Base-by-base conservation (phyloP, 2,329 filamentous ascomycete genomes). In the Emericellopsis cladophorae region DNA sequence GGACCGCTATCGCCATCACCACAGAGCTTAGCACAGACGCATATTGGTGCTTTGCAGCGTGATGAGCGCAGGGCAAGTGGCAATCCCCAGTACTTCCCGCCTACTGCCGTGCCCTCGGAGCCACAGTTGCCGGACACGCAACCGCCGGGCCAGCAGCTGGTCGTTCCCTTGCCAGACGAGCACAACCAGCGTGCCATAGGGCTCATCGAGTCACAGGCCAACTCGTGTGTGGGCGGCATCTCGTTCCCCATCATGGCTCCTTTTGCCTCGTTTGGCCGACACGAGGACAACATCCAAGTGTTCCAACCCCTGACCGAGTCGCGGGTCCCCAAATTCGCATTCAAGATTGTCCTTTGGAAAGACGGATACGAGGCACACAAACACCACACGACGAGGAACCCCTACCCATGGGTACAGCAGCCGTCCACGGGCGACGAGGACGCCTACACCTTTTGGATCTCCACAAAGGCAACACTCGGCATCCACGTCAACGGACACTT, bases 291-390 rank as follows among this genome's bases (percentile, higher is more conserved):
- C 50, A 90, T 82, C 0, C 61, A 79, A 24, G 66, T 79, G 3
- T 85, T 88, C 51, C 60, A 72, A 1, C 66, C 79, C 37, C 63
- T 59, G 24, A 62, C 65, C 21, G 86, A 95, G 48, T 71, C 68
- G 2, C 80, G 79, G 14, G 76, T 96, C 31, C 86, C 89, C 1
- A 90, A 90, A 54, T 80, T 81, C 46, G 87, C 85, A 1, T 77
- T 95, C 49, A 81, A 84, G 51, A 66, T 95, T 31, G 68, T 86
- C 29, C 75, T 92, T 24, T 87, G 82, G 71, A 79, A 75, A 42
- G 72, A 79, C 1, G 75, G 74, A 10, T 80, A 81, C 43, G 81
- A 85, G 43, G 67, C 72, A 7, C 65, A 65, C 38, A 69, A 67
- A 37, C 69, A 74, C 18, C 26, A 29, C 26, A 40, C 65, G 66